Evolutionary conservation across 345 rosid genomes (phyloP).

Genomic region (Boechera divaricarpa): DNA sequence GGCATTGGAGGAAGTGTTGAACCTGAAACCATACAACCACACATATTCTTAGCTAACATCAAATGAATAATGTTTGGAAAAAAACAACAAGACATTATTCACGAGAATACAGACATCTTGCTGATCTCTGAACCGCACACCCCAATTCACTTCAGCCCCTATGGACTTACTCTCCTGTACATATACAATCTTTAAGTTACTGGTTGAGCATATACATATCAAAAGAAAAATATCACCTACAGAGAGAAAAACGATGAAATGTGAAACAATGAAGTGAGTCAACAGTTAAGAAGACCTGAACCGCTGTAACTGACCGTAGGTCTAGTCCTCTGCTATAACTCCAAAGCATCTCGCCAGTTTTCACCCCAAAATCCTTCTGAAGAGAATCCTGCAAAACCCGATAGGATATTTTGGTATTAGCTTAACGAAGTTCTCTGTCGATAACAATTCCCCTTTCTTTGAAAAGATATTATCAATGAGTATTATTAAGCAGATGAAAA

Average conservation of each 20-base stretch:
- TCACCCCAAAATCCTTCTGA: conserved; percentile 81
- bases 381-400: conserved; percentile 66
- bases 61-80: not conserved
- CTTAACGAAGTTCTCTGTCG: conserved; percentile 10
- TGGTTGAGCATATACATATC: not conserved
- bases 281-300: conserved; percentile 61
- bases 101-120: conserved; percentile 69
- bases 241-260: conserved; percentile 12
- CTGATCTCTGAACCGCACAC: conserved; percentile 80
- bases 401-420: conserved; percentile 14
- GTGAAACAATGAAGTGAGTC: conserved; percentile 21
- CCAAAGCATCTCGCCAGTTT: conserved; percentile 99
- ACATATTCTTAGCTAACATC: conserved; percentile 17
- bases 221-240: conserved; percentile 14
- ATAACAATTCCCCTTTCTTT: not conserved
- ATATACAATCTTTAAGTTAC: conserved; percentile 33
- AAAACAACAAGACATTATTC: conserved; percentile 26
- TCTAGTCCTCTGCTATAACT: conserved; percentile 89
- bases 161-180: conserved; percentile 89
- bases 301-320: conserved; percentile 70
- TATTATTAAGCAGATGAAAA: not conserved
- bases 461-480: not conserved
- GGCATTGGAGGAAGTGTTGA: conserved; percentile 68
- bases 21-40: conserved; percentile 55
- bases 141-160: conserved; percentile 98